These are phyloP conservation scores for Aquilaria malaccensis DNA, from an alignment of 345 rosid species.

Conservation along the genomic window DNA sequence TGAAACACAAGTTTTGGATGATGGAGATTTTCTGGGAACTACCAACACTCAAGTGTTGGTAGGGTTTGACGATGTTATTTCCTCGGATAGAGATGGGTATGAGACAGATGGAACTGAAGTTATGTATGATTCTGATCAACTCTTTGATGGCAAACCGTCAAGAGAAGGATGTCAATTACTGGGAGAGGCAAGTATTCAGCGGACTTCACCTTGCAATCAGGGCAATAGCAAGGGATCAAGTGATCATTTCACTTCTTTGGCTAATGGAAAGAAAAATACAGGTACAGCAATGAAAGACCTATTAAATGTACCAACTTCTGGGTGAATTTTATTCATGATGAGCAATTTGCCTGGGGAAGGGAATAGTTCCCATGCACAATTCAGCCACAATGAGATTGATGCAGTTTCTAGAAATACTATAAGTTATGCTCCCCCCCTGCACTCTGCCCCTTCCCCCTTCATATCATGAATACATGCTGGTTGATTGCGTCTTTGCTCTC, in stretches of 20 bases:
- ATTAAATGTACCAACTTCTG: neutral
- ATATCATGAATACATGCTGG: no score
- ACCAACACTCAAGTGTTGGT: slow-evolving; percentile 19
- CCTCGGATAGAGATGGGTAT: slow-evolving; percentile 39
- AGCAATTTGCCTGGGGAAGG: no score
- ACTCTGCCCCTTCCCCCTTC: no score
- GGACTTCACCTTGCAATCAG: slow-evolving; percentile 10
- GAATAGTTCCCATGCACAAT: no score
- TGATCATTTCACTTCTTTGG: slow-evolving; percentile 15
- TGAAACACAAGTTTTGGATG: slow-evolving; percentile 14
- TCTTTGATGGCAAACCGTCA: slow-evolving; percentile 26
- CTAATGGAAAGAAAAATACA: slow-evolving; percentile 17
- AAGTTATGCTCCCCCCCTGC: no score
- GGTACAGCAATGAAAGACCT: slow-evolving; percentile 24
- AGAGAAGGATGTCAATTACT: slow-evolving; percentile 16
- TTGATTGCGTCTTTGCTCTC: no score
- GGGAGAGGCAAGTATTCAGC: slow-evolving; percentile 16
- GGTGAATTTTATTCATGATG: no score
- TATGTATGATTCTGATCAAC: slow-evolving; percentile 27
- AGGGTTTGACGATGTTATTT: slow-evolving; percentile 14
- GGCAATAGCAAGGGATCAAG: slow-evolving; percentile 6
- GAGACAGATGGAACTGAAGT: slow-evolving; percentile 37
- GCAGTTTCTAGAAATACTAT: no score
- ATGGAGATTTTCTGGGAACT: slow-evolving; percentile 20
- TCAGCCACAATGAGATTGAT: no score